Evolutionary conservation across 352 stramenopile species (phyloP).

Genomic region (Globisporangium camurandrum): DNA sequence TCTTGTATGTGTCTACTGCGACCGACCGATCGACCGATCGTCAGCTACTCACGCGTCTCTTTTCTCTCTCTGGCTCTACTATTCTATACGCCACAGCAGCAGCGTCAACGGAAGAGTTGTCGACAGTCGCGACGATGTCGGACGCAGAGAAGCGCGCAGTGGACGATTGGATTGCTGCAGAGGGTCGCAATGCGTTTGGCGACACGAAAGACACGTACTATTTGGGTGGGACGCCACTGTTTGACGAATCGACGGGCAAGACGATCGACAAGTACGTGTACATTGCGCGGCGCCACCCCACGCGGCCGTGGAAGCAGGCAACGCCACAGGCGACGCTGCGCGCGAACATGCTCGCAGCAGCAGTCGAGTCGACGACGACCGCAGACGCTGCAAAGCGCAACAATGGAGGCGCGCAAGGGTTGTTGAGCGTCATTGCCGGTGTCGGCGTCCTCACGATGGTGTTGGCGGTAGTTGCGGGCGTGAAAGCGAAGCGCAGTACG

Average conservation of each 20-base stretch:
- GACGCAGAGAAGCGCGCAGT: conserved; percentile 20
- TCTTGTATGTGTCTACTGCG: no score
- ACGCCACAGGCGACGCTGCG: conserved; percentile 5
- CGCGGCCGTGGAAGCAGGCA: conserved; percentile 42
- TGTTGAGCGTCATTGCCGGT: conserved; percentile 14
- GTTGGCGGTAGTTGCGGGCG: conserved; percentile 20
- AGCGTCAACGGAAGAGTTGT: no score
- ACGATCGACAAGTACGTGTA: conserved; percentile 53
- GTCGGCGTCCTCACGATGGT: conserved; percentile 20
- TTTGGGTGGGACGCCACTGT: conserved; percentile 70
- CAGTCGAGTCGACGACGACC: conserved; percentile 5
- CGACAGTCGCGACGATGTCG: conserved; percentile 2
- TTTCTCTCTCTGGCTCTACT: no score
- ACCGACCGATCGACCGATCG: no score
- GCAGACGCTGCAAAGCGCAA: not conserved
- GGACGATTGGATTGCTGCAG: conserved; percentile 16
- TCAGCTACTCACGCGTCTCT: no score
- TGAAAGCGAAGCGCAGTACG: conserved; percentile 21
- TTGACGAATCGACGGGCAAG: conserved; percentile 57
- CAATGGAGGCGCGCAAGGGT: not conserved
- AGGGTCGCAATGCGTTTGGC: conserved; percentile 7
- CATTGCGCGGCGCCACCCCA: conserved; percentile 46
- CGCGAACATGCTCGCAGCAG: not conserved
- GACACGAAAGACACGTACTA: conserved; percentile 29
- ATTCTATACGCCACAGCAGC: no score